Percentiles rank a stretch among this genome's conserved stretches.
These are phyloP conservation scores for Sonneratia alba DNA, from an alignment of 345 rosid species.

Conservation along the genomic window DNA sequence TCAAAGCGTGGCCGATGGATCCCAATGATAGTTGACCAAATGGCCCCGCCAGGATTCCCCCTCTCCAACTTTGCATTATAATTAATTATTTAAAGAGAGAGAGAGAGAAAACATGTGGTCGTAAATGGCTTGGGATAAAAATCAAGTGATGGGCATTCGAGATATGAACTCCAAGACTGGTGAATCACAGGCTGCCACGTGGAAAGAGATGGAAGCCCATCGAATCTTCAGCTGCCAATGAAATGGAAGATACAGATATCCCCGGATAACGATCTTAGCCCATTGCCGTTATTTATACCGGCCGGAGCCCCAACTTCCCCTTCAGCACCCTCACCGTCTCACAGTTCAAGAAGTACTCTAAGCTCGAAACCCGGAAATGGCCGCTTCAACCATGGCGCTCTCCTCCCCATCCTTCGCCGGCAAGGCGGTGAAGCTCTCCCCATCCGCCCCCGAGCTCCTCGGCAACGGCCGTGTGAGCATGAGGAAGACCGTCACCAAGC, in stretches of 20 bases:
- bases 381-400: conserved; percentile 22
- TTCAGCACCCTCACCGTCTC: neutral
- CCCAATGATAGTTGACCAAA: too few species aligned
- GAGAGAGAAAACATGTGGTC: too few species aligned
- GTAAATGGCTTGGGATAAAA: too few species aligned
- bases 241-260: conserved; percentile 10
- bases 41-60: too few species aligned
- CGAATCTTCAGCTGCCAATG: conserved; percentile 3
- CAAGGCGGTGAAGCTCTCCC: conserved; percentile 16
- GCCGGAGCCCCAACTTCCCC: neutral
- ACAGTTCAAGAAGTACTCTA: neutral
- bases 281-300: neutral
- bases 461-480: conserved; percentile 14
- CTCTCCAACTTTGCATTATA: too few species aligned
- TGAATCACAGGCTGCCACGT: conserved; percentile 8
- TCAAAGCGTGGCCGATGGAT: too few species aligned
- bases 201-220: neutral
- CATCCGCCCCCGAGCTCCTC: conserved; percentile 7
- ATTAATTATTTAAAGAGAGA: too few species aligned
- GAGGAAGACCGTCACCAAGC: conserved; percentile 13
- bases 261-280: conserved; percentile 8
- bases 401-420: conserved; percentile 21
- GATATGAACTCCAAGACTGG: neutral
- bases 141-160: neutral
- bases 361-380: neutral